Evolutionary conservation across 495 filamentous ascomycete species (phyloP).

Genomic region (Amorphotheca resinae): DNA sequence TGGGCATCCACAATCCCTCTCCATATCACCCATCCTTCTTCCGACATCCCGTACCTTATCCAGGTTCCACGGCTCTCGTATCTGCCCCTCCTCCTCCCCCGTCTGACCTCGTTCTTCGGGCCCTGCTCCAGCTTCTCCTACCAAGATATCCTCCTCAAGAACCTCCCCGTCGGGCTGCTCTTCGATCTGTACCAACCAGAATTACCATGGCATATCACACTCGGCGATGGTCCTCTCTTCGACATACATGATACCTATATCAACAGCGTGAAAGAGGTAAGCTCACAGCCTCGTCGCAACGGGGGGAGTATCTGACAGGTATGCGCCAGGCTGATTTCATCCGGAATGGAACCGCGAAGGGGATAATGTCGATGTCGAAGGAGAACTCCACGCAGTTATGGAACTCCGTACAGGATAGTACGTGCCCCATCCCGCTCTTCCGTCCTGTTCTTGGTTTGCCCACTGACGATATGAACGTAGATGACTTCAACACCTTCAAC

Average conservation of each 20-base stretch:
- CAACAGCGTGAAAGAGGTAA: slow-evolving; percentile 81
- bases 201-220: slow-evolving; percentile 66
- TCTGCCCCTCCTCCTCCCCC: slow-evolving; percentile 64
- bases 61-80: slow-evolving; percentile 58
- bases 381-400: slow-evolving; percentile 79
- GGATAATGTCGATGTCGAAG: slow-evolving; percentile 84
- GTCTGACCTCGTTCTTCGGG: slow-evolving; percentile 64
- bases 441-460: background rate
- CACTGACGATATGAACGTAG: slow-evolving; percentile 28
- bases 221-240: slow-evolving; percentile 46
- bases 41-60: slow-evolving; percentile 34
- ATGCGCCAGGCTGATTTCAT: slow-evolving; percentile 63
- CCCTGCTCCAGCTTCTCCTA: slow-evolving; percentile 68
- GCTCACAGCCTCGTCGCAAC: background rate
- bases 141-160: slow-evolving; percentile 57
- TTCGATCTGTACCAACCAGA: slow-evolving; percentile 63
- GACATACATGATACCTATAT: slow-evolving; percentile 84
- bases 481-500: slow-evolving; percentile 60
- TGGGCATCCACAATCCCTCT: slow-evolving; percentile 40
- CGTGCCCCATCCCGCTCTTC: slow-evolving; percentile 15
- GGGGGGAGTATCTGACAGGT: slow-evolving; percentile 1
- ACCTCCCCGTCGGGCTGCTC: slow-evolving; percentile 78
- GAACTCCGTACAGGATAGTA: slow-evolving; percentile 72
- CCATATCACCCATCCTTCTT: slow-evolving; percentile 33
- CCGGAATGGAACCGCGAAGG: slow-evolving; percentile 79